Conservation (phyloP, 2,329 filamentous ascomycete species). For the Scedosporium aurantiacum region DNA sequence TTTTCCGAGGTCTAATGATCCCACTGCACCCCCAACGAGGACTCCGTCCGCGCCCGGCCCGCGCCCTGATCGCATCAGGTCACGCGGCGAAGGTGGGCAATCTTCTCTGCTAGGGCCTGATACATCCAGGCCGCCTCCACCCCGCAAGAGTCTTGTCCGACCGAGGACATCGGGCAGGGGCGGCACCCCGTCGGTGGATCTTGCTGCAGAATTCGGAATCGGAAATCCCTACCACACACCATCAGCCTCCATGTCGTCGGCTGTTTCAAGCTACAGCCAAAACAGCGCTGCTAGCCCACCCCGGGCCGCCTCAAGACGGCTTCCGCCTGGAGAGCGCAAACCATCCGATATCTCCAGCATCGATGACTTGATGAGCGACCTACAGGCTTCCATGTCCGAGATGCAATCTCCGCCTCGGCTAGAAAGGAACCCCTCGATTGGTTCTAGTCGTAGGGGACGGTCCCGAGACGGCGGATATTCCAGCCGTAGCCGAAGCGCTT, state of each 20-base stretch:
- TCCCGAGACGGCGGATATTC: neutral
- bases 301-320: neutral
- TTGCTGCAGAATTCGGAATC: conserved; percentile 48
- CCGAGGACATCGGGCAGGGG: conserved; percentile 28
- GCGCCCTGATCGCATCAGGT: conserved; percentile 27
- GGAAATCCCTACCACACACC: conserved; percentile 55
- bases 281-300: conserved; percentile 2
- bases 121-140: conserved; percentile 40
- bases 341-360: conserved; percentile 34
- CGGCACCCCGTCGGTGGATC: conserved; percentile 33
- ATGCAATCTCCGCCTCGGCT: conserved; percentile 17
- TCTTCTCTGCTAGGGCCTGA: conserved; percentile 17
- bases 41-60: conserved; percentile 37
- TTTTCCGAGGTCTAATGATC: conserved; percentile 32
- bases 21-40: conserved; percentile 26
- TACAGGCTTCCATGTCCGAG: conserved; percentile 39
- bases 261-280: conserved; percentile 7
- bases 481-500: conserved; percentile 4
- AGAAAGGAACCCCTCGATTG: conserved; percentile 2
- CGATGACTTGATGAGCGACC: conserved; percentile 42
- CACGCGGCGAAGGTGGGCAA: conserved; percentile 24
- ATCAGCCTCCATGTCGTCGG: conserved; percentile 21
- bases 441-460: neutral
- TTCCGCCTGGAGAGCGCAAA: conserved; percentile 18
- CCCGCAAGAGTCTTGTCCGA: conserved; percentile 36